Base-by-base conservation (phyloP, 1,139 yeast genomes). In the Blastobotrys serpentis region DNA sequence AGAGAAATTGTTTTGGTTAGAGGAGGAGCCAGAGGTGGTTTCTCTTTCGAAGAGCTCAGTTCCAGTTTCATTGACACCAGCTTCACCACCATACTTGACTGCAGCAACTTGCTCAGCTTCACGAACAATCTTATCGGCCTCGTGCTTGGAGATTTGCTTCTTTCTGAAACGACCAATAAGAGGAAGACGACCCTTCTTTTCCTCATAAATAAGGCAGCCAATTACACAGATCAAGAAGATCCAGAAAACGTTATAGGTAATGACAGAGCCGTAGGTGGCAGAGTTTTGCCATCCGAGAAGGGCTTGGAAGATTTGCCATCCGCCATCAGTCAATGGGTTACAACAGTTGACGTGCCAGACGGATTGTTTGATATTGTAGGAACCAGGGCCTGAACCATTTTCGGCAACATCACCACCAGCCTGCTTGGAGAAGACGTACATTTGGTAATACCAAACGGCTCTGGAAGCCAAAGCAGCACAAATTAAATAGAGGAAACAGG, bases 341-440 rank as follows among this genome's bases (percentile, higher is more conserved):
- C 96, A 89, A 71, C 96, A 89, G 74, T 89, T 88, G 54, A 89
- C 90, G 68, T 89, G 97, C 88, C 95, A 89, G 14, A 89, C 96
- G 6, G 87, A 71, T 61, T 78, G 76, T 50, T 74, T 62, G 58
- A 88, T 79, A 67, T 89, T 84, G 67, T 89, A 89, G 38, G 96
- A 82, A 63, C 97, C 97, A 43, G 95, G 90, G 58, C 97, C 97
- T 46, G 86, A 79, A 58, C 97, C 96, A 58, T 75, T 72, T 71
- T 89, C 97, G 37, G 92, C 75, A 34, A 95, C 94, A 70, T 88
- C 96, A 70, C 88, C 89, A 66, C 96, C 96, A 30, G 90, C 82
- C 44, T 71, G 65, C 53, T 73, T 62, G 68, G 78, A 78, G 70
- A 76, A 89, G 42, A 65, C 68, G 65, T 87, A 78, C 60, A 74